Percentiles rank a stretch among this genome's conserved stretches.
These are phyloP conservation scores for Cajanus cajan DNA, from an alignment of 306 rosid genomes.

Conservation along the genomic window DNA sequence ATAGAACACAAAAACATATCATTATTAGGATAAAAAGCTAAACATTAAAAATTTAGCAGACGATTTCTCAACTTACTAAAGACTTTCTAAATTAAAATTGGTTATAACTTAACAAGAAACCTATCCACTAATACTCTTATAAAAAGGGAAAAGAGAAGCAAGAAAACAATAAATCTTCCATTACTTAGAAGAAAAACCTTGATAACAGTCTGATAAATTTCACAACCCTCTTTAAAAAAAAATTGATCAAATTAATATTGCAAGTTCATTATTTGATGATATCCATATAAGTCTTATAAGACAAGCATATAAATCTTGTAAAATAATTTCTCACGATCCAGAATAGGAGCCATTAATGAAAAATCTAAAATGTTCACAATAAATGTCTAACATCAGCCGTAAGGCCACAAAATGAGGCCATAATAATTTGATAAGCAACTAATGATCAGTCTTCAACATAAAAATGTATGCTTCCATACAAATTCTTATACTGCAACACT, in stretches of 20 bases:
- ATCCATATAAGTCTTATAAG: neutral
- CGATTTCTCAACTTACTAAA: neutral
- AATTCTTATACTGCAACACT: neutral
- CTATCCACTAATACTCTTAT: neutral
- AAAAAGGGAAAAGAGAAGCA: conserved; percentile 1
- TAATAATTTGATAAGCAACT: neutral
- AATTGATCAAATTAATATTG: neutral
- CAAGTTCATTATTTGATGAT: neutral
- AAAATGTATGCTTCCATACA: neutral
- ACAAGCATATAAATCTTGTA: neutral
- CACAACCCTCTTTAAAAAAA: neutral
- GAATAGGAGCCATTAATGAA: neutral
- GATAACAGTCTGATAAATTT: conserved; percentile 10
- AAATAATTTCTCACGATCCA: neutral
- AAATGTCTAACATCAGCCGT: neutral
- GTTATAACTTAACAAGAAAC: neutral
- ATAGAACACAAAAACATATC: neutral
- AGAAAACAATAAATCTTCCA: conserved; percentile 4
- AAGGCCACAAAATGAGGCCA: conserved; percentile 2
- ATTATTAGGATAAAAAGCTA: neutral
- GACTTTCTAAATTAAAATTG: neutral
- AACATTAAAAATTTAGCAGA: neutral
- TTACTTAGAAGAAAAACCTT: neutral
- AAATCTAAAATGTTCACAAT: neutral
- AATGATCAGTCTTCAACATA: neutral